Evolutionary conservation across 805 yeast species (phyloP), one percentile per base, ranked within the genome.

Genomic region (Pichia pseudocactophila): DNA sequence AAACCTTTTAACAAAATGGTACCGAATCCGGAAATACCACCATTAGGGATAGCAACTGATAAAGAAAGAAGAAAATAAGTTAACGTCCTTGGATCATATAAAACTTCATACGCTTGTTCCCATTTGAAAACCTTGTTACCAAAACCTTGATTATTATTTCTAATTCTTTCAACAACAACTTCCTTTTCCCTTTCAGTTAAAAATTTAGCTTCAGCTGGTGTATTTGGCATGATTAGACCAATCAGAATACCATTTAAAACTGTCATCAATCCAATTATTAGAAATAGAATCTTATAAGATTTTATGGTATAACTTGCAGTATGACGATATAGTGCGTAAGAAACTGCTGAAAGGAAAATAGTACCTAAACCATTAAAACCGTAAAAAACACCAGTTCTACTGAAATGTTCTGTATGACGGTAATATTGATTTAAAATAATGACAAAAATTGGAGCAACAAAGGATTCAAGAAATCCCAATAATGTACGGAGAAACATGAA

Each of bases 221-320:
- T 71, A 49, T 70, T 65, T 28, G 82, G 82, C 48, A 71, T 75
- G 18, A 65, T 37, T 43, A 65, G 58, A 40, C 53, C 49, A 8
- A 67, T 52, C 6, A 59, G 28, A 2, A 63, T 34, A 6, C 67
- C 53, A 10, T 64, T 36, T 12, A 66, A 17, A 31, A 74, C 57
- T 0, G 82, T 72, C 32, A 72, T 51, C 6, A 73, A 69, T 39
- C 82, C 83, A 41, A 73, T 63, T 73, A 77, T 64, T 54, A 68
- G 70, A 45, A 78, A 66, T 33, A 54, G 50, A 33, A 77, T 52
- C 49, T 69, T 80, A 80, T 78, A 36, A 42, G 45, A 19, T 59
- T 39, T 44, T 36, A 47, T 32, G 11, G 42, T 18, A 42, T 43
- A 34, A 36, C 42, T 18, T n/a, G 22, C 43, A 11, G 30, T 64